A percentile compares a stretch with the other conserved stretches of the same genome.
phyloP scores from a whole-genome alignment of 129 eudicot genomes.

The Cynara cardunculus region DNA sequence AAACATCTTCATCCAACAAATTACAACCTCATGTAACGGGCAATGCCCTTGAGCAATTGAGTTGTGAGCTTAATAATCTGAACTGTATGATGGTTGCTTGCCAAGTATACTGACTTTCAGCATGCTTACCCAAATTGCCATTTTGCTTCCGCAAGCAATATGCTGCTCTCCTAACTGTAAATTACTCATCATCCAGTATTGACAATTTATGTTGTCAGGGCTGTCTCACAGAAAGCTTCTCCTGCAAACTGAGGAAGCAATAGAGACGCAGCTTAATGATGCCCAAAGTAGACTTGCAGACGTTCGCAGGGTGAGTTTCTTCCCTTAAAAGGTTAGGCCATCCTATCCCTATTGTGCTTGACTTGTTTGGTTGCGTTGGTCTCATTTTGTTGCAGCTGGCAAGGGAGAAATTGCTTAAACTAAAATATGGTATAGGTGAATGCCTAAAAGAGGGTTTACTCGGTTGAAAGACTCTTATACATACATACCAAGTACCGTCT shows the following conservation, averaged over 20 bases:
- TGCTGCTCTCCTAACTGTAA: not conserved
- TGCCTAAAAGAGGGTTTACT: conserved; percentile 51
- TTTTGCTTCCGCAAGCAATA: too few relatives aligned
- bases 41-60: too few relatives aligned
- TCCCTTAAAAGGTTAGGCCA: conserved; percentile 5
- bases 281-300: conserved; percentile 53
- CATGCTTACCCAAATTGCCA: too few relatives aligned
- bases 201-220: conserved; percentile 37
- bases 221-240: conserved; percentile 58
- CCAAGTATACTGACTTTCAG: too few relatives aligned
- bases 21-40: too few relatives aligned
- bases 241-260: conserved; percentile 60
- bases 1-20: too few relatives aligned
- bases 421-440: conserved; percentile 58
- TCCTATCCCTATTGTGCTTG: not conserved
- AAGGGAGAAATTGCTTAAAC: conserved; percentile 56
- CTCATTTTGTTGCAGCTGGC: conserved; percentile 56
- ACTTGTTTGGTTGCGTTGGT: conserved; percentile 6
- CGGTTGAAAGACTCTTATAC: conserved; percentile 36
- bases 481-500: not conserved
- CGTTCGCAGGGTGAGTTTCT: conserved; percentile 60
- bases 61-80: too few relatives aligned
- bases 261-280: conserved; percentile 57
- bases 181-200: not conserved
- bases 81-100: too few relatives aligned